Base-by-base conservation (phyloP, 371 early-diverging fungal genomes). In the Parasitella parasitica region DNA sequence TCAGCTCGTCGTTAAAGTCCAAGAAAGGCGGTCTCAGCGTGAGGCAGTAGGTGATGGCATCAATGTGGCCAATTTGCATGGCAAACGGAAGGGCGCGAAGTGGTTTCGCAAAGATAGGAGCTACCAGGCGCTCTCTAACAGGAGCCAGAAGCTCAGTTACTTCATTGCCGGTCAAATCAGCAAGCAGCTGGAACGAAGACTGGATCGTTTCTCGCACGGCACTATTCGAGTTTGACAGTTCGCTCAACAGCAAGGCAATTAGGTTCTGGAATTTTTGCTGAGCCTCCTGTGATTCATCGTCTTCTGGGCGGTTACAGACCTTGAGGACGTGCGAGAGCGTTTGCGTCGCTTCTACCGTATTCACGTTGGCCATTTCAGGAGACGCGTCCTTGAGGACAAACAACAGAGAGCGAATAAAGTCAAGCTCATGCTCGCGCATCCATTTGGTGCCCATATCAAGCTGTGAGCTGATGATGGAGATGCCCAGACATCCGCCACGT, bases 21-120 rank as follows among this genome's bases (percentile, higher is more conserved):
- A 98, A 76, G 67, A 98, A 88, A 9, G 95, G 89, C 26, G 98
- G 97, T 3, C 90, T 82, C 16, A 98, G 73, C 0, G 91, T 83
- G 54, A 99, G 77, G 59, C 97, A 96, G 72, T 95, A 98, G 0
- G 97, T 97, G 58, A 98, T 93, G 12, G 98, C 98, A 67, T 98
- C 99, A 60, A 97, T 97, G 67, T 96, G 88, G 9, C 98, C 99
- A 32, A 99, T 98, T 72, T 97, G 98, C 91, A 96, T 93, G 28
- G 93, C 87, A 75, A 95, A 91, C 0, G 98, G 96, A 20, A 98
- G 83, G 0, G 98, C 96, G 6, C 99, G 92, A 56, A 99, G 75
- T 4, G 99, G 99, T 70, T 97, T 97, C 26, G 95, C 88, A 77
- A 97, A 98, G 55, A 99, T 99, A 0, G 97, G 97, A 4, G 80